Conservation (phyloP, 2,329 filamentous ascomycete species). For the Ophiostoma pallidulum region DNA sequence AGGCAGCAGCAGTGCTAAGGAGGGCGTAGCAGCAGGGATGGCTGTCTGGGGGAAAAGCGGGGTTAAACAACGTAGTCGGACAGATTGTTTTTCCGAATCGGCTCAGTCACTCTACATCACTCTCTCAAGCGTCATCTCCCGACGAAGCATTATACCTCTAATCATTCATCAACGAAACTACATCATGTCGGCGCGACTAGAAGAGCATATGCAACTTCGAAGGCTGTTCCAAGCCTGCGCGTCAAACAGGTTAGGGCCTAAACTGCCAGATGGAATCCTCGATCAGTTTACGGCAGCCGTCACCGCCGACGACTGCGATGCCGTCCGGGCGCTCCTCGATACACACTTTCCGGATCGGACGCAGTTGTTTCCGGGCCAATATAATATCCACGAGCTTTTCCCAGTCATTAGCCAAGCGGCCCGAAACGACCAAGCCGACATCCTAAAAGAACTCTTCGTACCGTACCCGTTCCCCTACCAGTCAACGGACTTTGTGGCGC, state of each 20-base stretch:
- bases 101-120: no score
- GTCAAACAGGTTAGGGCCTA: not conserved
- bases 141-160: no score
- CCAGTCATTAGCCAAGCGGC: not conserved
- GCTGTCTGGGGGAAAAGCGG: no score
- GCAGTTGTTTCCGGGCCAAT: not conserved
- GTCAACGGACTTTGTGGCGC: not conserved
- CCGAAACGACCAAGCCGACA: not conserved
- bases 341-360: not conserved
- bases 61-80: no score
- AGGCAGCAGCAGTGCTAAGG: no score
- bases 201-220: not conserved
- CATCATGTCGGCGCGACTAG: not conserved
- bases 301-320: conserved; percentile 1
- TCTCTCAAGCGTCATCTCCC: no score
- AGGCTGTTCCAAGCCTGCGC: not conserved
- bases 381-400: not conserved
- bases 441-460: not conserved
- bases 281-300: not conserved
- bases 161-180: no score
- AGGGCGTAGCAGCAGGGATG: no score
- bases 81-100: no score
- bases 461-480: not conserved
- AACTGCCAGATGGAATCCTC: not conserved
- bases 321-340: conserved; percentile 2